Evolutionary conservation across 371 early-diverging fungal genomes (phyloP), one percentile per base, ranked within the genome.

Genomic region (Mycotypha africana): DNA sequence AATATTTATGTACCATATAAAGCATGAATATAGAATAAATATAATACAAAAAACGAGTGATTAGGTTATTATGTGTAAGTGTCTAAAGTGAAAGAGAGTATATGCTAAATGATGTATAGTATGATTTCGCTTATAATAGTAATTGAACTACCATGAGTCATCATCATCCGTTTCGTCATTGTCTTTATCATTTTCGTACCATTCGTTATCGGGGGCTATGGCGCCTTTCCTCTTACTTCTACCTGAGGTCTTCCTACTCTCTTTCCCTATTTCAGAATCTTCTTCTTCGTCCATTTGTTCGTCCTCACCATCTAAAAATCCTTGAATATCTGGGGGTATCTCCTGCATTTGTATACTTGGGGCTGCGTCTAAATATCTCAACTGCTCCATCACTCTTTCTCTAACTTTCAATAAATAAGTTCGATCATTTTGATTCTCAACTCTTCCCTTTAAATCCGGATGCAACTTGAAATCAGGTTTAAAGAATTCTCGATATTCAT

Each of bases 281-380:
- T 76, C 79, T 47, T 66, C 42, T 2, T 62, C 58, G 55, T 84
- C 81, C 26, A 58, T 60, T 45, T 75, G 60, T 43, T 80, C 81
- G 1, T 70, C 68, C 20, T 80, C 79, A 37, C 76, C 74, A 53
- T 81, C 81, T 52, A 89, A 45, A 38, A 83, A 87, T 5, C 86
- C 87, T 51, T 87, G 87, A 28, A 89, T 85, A 56, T 86, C 89
- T 1, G 78, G 82, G 10, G 91, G 91, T 12, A 86, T 79, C 43
- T 81, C 82, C 51, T 91, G 90, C 93, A 98, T 94, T 66, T 98
- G 98, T 22, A 98, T 96, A 50, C 92, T 90, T 0, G 99, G 99
- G 12, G 97, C 95, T 4, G 85, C 87, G 51, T 89, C 81, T 39
- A 99, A 55, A 52, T 85, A 81, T 48, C 94, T 67, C 42, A 99